Evolutionary conservation across 2,329 filamentous ascomycete species (phyloP).

Genomic region (Malbranchea zuffiana): DNA sequence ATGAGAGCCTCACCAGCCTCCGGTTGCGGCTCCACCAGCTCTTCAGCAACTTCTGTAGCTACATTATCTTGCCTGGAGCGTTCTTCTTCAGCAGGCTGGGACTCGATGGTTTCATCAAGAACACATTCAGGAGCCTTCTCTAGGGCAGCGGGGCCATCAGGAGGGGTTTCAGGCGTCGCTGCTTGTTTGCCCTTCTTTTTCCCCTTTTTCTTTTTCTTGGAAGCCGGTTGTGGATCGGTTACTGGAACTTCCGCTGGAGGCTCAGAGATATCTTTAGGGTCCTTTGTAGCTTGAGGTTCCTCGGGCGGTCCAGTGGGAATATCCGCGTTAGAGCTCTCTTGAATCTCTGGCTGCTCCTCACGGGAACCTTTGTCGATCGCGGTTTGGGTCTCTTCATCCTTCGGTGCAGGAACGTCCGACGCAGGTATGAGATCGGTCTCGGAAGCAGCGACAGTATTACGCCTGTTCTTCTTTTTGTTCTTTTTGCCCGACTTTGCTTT

Average conservation of each 20-base stretch:
- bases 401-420: background rate
- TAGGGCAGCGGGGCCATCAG: background rate
- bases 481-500: constrained; percentile 25
- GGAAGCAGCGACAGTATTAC: background rate
- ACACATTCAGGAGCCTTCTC: background rate
- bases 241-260: background rate
- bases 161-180: background rate
- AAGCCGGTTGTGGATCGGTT: constrained; percentile 4
- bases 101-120: background rate
- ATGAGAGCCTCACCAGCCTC: too few species aligned
- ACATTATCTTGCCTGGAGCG: background rate
- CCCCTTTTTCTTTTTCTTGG: constrained; percentile 6
- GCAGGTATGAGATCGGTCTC: background rate
- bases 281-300: background rate
- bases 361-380: too few species aligned
- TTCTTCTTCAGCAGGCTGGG: constrained; percentile 5
- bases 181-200: background rate
- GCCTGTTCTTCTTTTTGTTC: constrained; percentile 19
- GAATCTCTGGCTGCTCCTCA: too few species aligned
- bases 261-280: background rate
- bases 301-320: background rate
- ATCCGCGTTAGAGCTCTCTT: too few species aligned
- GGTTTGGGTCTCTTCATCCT: background rate
- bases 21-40: constrained; percentile 1
- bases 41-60: background rate